Evolutionary conservation across 352 stramenopile genomes (phyloP), one percentile per base, ranked within the genome.

Genomic region (Phytophthora tubulina): DNA sequence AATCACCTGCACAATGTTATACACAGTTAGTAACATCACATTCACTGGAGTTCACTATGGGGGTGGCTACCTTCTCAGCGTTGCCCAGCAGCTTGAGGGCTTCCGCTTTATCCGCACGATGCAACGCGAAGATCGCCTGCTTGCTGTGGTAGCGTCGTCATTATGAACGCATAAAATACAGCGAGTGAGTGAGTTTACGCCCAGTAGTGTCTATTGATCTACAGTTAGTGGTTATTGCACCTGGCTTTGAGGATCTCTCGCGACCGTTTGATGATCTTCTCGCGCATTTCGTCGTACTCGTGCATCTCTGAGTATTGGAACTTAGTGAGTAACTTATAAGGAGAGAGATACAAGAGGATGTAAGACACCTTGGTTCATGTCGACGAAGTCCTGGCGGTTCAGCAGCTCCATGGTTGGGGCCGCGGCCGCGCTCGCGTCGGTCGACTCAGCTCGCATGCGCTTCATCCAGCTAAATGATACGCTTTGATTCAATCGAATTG

Each of bases 231-330:
- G 32, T 70, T 56, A 48, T 42, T 44, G 42, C 44, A 92, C 88
- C 85, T 97, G 59, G 80, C 79, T 79, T 99, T 99, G 73, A 98
- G 93, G 58, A 97, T 96, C 72, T 99, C 96, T 30, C 96, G 82
- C 38, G 91, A 98, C 32, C 88, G 89, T 82, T 98, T 98, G 67
- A 99, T 99, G 54, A 99, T 90, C 59, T 89, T 77, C 79, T 99
- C 96, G 14, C 96, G 83, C 58, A 95, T 89, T 35, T 97, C 89
- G 74, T 99, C 96, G 44, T 94, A 86, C 72, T 96, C 81, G 63
- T 98, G 92, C 85, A 98, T 97, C 53, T 92, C 89, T 92, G 52
- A 6, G 9, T 2, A 54, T 3, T 31, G 35, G 4, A 38, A 32
- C 31, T 3, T n/a, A 11, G 45, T 11, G 27, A 52, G 46, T n/a